Evolutionary conservation across 2,329 filamentous ascomycete species (phyloP).

Genomic region (Epichloe hybrida): DNA sequence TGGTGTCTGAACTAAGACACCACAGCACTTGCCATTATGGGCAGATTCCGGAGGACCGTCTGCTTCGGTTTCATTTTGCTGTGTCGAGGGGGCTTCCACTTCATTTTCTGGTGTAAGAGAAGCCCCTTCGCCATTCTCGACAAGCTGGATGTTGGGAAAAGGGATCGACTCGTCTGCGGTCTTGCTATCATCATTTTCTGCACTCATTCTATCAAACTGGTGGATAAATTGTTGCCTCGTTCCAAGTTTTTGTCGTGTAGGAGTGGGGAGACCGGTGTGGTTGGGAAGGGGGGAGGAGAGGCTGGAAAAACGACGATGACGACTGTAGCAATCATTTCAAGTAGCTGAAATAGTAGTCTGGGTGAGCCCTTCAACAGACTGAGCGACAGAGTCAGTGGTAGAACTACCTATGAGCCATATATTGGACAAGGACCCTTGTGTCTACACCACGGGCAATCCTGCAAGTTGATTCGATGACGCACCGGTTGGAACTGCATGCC

Average conservation of each 20-base stretch:
- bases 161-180: neutral
- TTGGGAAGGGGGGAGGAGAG: neutral
- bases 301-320: neutral
- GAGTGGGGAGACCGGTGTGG: neutral
- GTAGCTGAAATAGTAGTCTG: neutral
- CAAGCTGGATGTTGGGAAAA: neutral
- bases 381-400: neutral
- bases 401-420: neutral
- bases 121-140: slow-evolving; percentile 1
- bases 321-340: neutral
- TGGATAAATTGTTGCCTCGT: neutral
- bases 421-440: neutral
- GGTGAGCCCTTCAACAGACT: neutral
- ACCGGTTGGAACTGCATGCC: neutral
- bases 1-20: neutral
- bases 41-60: neutral
- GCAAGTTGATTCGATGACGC: neutral
- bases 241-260: neutral
- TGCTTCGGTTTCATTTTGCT: neutral
- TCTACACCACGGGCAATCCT: neutral
- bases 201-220: neutral
- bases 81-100: neutral
- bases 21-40: neutral
- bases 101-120: slow-evolving; percentile 1
- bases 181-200: neutral